Evolutionary conservation across 2,329 filamentous ascomycete genomes (phyloP), one percentile per base, ranked within the genome.

Genomic region (Lasiodiplodia theobromae): DNA sequence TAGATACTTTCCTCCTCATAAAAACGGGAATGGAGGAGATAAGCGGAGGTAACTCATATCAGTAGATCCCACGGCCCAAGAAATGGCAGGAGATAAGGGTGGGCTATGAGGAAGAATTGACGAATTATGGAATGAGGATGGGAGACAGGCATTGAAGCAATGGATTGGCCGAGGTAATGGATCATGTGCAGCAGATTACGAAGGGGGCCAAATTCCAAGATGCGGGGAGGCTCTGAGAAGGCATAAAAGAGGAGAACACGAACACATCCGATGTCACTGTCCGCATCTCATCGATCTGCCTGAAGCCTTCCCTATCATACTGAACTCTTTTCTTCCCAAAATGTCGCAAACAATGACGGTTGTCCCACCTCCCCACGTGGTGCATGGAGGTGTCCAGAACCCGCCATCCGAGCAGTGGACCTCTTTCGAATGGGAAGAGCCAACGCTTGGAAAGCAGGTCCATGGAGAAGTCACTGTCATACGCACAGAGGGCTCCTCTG

Each of bases 341-440:
- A 11, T 10, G 14, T 11, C 23, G 4, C 14, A 16, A n/a, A 56
- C 14, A 34, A 56, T 56, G 52, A 34, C 52, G 5, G 14, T 38
- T 40, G 8, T 21, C 11, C 14, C 54, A 10, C 14, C 16, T 16
- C 54, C 51, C 47, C 51, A 66, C 21, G 34, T 66, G 31, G 64
- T 66, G 21, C 64, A 66, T 6, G 34, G 49, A 1, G 64, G 64
- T 2, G 21, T 25, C 34, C 51, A 66, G 40, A 47, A 18, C 28
- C 31, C 51, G 4, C 34, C 64, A 54, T 6, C 64, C n/a, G 28
- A 21, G 3, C n/a, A 66, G 28, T 66, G 64, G 64, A 21, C 11
- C n/a, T 51, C 64, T 44, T 66, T 66, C 31, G 64, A 56, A 16
- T 66, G 64, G 64, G 51, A 66, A 2, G 64, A 66, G 12, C 64